A percentile compares a stretch with the other conserved stretches of the same genome.
phyloP scores from a whole-genome alignment of 306 rosid genomes.

The Quercus parvula region DNA sequence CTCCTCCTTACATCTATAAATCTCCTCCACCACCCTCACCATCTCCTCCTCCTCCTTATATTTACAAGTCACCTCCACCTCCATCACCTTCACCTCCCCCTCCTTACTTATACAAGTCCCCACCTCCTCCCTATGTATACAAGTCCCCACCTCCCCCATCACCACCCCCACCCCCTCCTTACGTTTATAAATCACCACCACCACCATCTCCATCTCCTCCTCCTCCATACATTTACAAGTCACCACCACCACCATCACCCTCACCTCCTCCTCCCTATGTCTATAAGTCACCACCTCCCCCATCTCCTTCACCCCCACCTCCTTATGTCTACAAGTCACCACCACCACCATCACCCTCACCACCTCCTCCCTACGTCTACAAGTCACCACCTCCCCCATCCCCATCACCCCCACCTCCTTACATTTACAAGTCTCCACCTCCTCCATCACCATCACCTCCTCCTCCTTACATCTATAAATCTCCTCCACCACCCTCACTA shows the following conservation, averaged over 20 bases:
- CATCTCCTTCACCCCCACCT: not conserved
- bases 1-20: not conserved
- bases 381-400: not conserved
- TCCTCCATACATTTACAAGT: not conserved
- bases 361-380: not conserved
- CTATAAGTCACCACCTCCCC: not conserved
- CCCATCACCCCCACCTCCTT: rapidly evolving
- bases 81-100: not conserved
- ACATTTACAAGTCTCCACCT: not conserved
- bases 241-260: not conserved
- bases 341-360: rapidly evolving
- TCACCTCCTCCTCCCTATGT: not conserved
- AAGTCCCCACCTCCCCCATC: not conserved
- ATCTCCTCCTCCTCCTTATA: not conserved
- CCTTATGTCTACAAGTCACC: rapidly evolving
- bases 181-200: rapidly evolving
- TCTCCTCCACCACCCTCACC: not conserved
- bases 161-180: not conserved
- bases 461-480: not conserved
- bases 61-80: not conserved
- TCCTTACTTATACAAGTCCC: not conserved
- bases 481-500: not conserved
- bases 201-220: not conserved
- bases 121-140: not conserved
- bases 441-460: not conserved